Evolutionary conservation across 345 rosid species (phyloP).

Genomic region (Eucalyptus shirleyi): DNA sequence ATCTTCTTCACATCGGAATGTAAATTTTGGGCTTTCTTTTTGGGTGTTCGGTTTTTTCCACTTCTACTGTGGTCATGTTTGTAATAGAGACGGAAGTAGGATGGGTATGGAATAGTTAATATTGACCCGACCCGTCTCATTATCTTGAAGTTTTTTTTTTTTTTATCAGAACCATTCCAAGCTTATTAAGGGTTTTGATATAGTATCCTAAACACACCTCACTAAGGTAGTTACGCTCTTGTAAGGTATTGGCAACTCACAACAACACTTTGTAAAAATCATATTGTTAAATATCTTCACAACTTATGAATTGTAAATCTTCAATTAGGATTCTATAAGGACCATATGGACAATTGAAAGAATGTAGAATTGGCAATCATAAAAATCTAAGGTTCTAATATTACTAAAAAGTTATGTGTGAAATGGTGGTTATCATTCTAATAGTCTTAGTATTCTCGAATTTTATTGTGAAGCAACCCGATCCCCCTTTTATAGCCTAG

Average conservation of each 20-base stretch:
- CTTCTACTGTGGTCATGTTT: neutral
- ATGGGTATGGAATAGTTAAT: neutral
- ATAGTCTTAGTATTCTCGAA: neutral
- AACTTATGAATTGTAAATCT: neutral
- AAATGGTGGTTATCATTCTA: neutral
- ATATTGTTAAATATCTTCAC: neutral
- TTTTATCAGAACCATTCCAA: too few species aligned
- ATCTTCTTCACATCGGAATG: neutral
- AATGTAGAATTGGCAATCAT: too few species aligned
- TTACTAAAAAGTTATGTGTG: neutral
- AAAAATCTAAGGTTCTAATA: neutral
- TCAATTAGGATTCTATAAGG: neutral
- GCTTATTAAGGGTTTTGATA: neutral
- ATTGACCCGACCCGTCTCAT: neutral
- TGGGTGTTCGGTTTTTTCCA: neutral
- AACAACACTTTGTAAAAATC: neutral
- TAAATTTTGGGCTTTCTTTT: neutral
- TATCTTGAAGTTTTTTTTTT: too few species aligned
- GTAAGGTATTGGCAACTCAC: neutral
- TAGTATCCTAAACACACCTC: neutral
- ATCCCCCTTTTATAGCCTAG: neutral
- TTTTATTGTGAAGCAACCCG: neutral
- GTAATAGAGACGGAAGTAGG: neutral
- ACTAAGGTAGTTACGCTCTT: neutral
- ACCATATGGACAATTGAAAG: neutral